Evolutionary conservation across 805 yeast species (phyloP), one percentile per base, ranked within the genome.

Genomic region (Grigorovia humatica): DNA sequence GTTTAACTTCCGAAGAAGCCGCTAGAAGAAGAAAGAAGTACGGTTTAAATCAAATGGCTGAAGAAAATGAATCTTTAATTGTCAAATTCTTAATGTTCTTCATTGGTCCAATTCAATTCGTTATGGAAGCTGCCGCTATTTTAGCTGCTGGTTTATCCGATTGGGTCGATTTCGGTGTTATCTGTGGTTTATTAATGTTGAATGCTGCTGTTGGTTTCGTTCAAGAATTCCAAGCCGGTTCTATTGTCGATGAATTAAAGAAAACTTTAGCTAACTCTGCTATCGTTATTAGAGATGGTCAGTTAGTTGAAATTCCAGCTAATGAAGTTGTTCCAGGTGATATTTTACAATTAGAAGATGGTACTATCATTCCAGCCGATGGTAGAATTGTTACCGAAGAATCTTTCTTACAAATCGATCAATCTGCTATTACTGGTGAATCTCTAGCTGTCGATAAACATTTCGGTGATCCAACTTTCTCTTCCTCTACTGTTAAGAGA

Each of bases 131-230:
- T 67, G 96, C 96, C 67, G 96, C 96, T 63, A 80, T 88, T 59
- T 77, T 88, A 72, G 96, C 96, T 68, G 96, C 95, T 60, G 96
- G 96, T 83, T 79, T 88, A 65, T 88, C 88, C 76, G 96, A 90
- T 77, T 89, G 96, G 96, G 96, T 89, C 68, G 96, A 89, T 81
- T 89, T 89, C 78, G 96, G 97, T 82, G 97, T 89, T 71, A 89
- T 89, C 70, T 82, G 87, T 73, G 96, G 85, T 74, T 75, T 89
- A 64, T 78, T 89, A 64, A 63, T 83, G 72, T 81, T 89, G 70
- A 89, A 89, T 75, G 96, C 96, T 59, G 74, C 76, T 65, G 96
- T 89, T 71, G 97, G 97, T 81, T 89, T 89, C 83, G 78, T 88
- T 63, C 97, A 89, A 78, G 97, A 89, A 75, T 90, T 76, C 85